Percentiles rank a stretch among this genome's conserved stretches.
Evolutionary conservation across 2,329 filamentous ascomycete genomes (phyloP).

Genomic region (Clathrospora elynae): DNA sequence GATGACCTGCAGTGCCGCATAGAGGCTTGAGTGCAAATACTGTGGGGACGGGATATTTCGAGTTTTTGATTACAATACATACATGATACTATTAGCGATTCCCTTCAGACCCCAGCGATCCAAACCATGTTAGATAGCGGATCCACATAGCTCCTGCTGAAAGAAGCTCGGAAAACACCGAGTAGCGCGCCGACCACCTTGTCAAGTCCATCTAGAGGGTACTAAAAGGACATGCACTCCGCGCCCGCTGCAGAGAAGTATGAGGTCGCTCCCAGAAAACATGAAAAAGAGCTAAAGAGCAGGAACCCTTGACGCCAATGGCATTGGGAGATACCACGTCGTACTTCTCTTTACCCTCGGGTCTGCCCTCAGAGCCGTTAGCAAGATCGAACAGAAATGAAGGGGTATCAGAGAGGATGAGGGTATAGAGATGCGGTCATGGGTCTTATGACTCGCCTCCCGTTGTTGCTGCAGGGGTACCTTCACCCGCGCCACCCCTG

Average conservation of each 20-base stretch:
- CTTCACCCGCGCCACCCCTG: constrained; percentile 43
- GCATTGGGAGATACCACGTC: not conserved
- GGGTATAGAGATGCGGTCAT: constrained; percentile 18
- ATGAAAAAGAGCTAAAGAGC: not conserved
- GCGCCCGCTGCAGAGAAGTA: not conserved
- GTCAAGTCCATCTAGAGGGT: not conserved
- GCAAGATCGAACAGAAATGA: constrained; percentile 30
- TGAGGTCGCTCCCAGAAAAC: constrained; percentile 1
- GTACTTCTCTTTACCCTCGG: not conserved
- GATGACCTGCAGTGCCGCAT: too few species aligned
- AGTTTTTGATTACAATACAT: constrained; percentile 1
- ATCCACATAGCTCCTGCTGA: not conserved
- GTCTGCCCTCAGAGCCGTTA: constrained; percentile 9
- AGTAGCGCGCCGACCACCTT: constrained; percentile 1
- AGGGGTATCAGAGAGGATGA: constrained; percentile 41
- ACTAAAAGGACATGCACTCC: not conserved
- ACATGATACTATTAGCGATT: not conserved
- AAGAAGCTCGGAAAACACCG: not conserved
- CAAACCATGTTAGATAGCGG: not conserved
- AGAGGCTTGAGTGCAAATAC: too few species aligned
- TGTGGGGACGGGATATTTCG: too few species aligned
- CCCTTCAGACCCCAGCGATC: not conserved
- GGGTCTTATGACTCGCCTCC: constrained; percentile 46
- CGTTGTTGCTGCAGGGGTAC: constrained; percentile 41
- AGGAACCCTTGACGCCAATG: not conserved